Evolutionary conservation across 495 filamentous ascomycete genomes (phyloP), one percentile per base, ranked within the genome.

Genomic region (Aspergillus sclerotioniger): DNA sequence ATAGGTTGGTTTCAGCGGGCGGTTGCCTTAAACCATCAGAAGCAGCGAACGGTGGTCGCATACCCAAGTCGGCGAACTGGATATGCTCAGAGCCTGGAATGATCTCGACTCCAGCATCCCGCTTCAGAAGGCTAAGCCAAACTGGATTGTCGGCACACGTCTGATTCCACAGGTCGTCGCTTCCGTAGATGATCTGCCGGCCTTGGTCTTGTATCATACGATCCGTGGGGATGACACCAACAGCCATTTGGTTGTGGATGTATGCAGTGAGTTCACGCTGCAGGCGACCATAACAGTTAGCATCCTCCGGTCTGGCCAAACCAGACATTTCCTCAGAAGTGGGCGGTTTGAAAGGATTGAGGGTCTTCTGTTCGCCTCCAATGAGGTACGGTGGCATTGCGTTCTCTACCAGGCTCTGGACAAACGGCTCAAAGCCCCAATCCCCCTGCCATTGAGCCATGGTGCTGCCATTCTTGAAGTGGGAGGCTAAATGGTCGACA

Each of bases 401-500:
- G 65, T 89, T 89, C 67, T 89, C 87, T 57, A 90, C 84, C 65
- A 88, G 77, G 62, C 83, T 78, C 59, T 86, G 77, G 52, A 91
- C 82, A 35, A 79, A 77, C 6, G 77, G 78, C 52, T 91, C 88
- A 56, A 91, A 90, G 73, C 88, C 88, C 87, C 88, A 90, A 68
- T 88, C 87, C 62, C 88, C 87, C 74, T 86, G 84, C 88, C 88
- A 91, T 68, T 90, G 84, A 41, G 79, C 80, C 87, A 91, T 91
- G 67, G 77, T 80, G 53, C 82, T 82, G 61, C 87, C 87, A 28
- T 81, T 83, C 68, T 87, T 88, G 76, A 90, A 91, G 70, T 91
- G 87, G 45, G 83, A 78, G 15, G 88, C 87, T 17, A 91, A 74
- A 62, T 91, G 87, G 60, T 90, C 87, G 1, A 86, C 82, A 60